Evolutionary conservation across 2,329 filamentous ascomycete species (phyloP), one percentile per base, ranked within the genome.

Genomic region (Cryphonectria nitschkei): DNA sequence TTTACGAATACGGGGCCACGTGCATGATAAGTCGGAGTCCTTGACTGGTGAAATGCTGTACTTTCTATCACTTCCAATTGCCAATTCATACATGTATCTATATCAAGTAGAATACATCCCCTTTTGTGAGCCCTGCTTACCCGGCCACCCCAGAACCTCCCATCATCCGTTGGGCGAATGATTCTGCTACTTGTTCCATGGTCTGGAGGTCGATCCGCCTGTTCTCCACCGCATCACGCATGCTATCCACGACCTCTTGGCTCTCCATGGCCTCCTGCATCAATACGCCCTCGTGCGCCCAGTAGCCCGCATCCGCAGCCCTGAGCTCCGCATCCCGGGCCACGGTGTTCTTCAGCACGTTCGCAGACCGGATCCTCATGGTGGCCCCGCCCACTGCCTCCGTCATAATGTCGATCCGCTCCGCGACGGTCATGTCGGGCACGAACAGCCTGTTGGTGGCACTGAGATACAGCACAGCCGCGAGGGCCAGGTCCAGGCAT

Each of bases 221-320:
- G 73, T 86, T 87, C 76, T 84, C 82, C 74, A 95, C 79, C 14
- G 90, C 92, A 78, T 89, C 87, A 71, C 92, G 90, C 73, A 94
- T 87, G 67, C 91, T 88, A 76, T 91, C 89, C 50, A 93, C 82
- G 9, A 95, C 92, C 73, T 93, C 91, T 73, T 89, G 86, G 73
- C 95, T 92, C 83, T 94, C 92, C 87, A 97, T 92, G 34, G 93
- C 89, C 76, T 92, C 89, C 50, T 87, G 83, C 87, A 92, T 93
- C 41, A 93, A 80, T 67, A 87, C 84, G 8, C 89, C 91, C 82
- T 98, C 93, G 61, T 91, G 90, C 13, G 85, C 83, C 95, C 95
- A 98, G 81, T 98, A 98, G 22, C 84, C 86, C 75, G 91, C 87
- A 65, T 87, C 87, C 70, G 87, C 86, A 2, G 81, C 84, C 71